phyloP scores from a whole-genome alignment of 2,329 filamentous ascomycete genomes.

The Diaporthe citrichinensis region DNA sequence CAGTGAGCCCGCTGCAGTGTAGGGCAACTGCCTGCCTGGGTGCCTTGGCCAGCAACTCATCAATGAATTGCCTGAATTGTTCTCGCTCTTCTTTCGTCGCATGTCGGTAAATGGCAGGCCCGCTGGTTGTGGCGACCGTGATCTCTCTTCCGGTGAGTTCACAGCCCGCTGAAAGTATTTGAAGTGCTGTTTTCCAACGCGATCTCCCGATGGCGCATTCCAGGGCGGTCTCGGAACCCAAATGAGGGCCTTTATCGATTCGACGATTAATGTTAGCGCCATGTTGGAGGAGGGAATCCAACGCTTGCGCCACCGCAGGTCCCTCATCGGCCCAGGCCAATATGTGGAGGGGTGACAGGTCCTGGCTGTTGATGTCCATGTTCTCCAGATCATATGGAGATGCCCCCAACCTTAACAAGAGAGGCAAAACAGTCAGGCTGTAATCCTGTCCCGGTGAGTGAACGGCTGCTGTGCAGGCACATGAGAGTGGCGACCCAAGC shows the following conservation, averaged over 20 bases:
- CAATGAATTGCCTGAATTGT: background rate
- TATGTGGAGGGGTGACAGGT: background rate
- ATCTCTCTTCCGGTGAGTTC: background rate
- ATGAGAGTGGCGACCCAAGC: background rate
- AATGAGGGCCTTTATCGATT: too few species aligned
- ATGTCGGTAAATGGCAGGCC: too few species aligned
- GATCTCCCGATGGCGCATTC: background rate
- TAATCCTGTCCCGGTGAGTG: rapidly evolving
- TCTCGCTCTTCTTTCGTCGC: rapidly evolving
- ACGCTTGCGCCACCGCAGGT: background rate
- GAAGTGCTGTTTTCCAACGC: background rate
- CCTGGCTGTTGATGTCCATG: background rate
- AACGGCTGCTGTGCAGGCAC: background rate
- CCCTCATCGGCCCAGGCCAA: rapidly evolving
- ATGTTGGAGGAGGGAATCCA: background rate
- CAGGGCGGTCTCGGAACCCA: background rate
- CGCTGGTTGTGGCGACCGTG: rapidly evolving
- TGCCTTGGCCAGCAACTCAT: background rate
- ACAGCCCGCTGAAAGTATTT: background rate
- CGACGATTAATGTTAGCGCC: background rate
- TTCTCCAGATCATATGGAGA: background rate
- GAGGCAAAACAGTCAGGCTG: background rate
- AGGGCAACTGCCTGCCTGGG: background rate
- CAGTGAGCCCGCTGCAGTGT: background rate
- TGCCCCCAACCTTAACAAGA: background rate